Base-by-base conservation (phyloP, 495 filamentous ascomycete species). In the Neurospora sp. region DNA sequence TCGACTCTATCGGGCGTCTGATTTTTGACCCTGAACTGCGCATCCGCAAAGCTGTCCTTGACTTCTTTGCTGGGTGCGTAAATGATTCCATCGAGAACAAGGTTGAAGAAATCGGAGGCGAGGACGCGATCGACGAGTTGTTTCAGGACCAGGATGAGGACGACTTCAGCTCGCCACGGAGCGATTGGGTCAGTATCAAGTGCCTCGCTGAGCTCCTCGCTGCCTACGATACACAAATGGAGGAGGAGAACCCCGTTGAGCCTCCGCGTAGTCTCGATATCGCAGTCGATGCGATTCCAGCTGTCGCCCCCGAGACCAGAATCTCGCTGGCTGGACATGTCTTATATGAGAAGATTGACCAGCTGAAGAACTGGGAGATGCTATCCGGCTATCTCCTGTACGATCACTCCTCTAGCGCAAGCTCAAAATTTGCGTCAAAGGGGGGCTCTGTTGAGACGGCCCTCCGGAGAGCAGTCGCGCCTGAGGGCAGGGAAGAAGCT, bases 131-230 rank as follows among this genome's bases (percentile, higher is more conserved):
- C 11, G 83, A 87, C 4, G 90, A 96, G 79, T 90, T 98, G 39
- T 86, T 85, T 17, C 83, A 96, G 6, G 89, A 91, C 34, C 93
- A 94, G 37, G 87, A 92, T 31, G 79, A 91, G 34, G 92, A 94
- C 24, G 90, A 96, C 74, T 92, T 86, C 73, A 90, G 92, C 31
- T 87, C 86, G 0, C 93, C 94, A 0, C 90, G 92, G 77, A 84
- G 89, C 59, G 89, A 90, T 28, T 99, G 96, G 96, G 88, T 98
- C 72, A 93, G 91, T 76, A 90, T 94, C 76, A 99, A 98, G 82
- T 94, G 92, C 73, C 86, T 99, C 5, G 92, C 89, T 1, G 94
- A 97, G 78, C 90, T 92, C 17, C 85, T 99, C n/a, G 86, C 90
- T 19, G 84, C 88, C 5, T 98, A 97, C 74, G 92, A 96, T 77